Conservation (phyloP, 1,284 basidiomycete species). For the Pascua guehoae region DNA sequence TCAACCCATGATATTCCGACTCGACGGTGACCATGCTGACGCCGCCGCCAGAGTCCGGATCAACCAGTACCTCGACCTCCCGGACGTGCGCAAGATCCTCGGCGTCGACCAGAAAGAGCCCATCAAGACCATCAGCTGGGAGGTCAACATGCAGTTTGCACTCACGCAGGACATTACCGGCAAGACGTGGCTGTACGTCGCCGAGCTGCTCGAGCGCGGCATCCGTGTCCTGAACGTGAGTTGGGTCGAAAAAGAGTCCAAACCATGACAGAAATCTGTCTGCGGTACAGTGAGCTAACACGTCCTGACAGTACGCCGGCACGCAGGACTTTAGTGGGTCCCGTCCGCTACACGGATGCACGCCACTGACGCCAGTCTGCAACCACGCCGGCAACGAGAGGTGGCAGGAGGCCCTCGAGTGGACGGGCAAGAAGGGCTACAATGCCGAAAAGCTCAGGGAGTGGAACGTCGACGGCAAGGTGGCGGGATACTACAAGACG, state of each 20-base stretch:
- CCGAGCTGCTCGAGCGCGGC: conserved; percentile 68
- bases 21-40: conserved; percentile 17
- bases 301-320: conserved; percentile 28
- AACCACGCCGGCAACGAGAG: conserved; percentile 66
- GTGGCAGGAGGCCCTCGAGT: conserved; percentile 62
- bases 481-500: conserved; percentile 58
- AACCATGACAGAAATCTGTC: no score
- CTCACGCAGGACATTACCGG: conserved; percentile 33
- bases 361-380: conserved; percentile 50
- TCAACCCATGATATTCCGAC: no score
- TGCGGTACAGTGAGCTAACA: no score
- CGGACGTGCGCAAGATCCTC: conserved; percentile 56
- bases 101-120: conserved; percentile 59
- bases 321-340: conserved; percentile 56
- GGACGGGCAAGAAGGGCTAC: conserved; percentile 61
- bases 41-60: conserved; percentile 24
- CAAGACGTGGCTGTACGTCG: conserved; percentile 57
- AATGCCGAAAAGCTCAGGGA: conserved; percentile 47
- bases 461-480: conserved; percentile 53
- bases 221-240: conserved; percentile 61
- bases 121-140: conserved; percentile 55
- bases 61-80: conserved; percentile 57
- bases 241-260: not conserved
- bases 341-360: no score
- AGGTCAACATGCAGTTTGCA: conserved; percentile 47